Evolutionary conservation across 805 yeast genomes (phyloP), one percentile per base, ranked within the genome.

Genomic region (Yarrowia sp.): DNA sequence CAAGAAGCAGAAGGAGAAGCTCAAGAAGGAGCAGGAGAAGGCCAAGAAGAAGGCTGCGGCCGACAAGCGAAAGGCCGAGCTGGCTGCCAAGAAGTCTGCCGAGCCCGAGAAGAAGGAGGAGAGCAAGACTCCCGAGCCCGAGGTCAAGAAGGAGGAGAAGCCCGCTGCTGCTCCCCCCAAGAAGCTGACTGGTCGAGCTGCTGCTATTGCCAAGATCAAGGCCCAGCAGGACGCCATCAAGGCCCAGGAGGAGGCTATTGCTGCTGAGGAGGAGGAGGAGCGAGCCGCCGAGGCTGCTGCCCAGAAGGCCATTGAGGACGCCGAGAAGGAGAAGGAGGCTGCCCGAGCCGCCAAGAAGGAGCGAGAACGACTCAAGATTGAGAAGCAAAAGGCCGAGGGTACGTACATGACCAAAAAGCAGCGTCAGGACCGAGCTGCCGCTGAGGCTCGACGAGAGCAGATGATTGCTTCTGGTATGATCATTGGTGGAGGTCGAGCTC

Each of bases 381-480:
- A 95, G 72, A 93, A 90, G 78, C 85, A 95, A 75, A 90, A 90
- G 78, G 95, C 97, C 39, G 98, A 93, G 78, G 99, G 99, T 73
- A 95, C 95, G 75, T 86, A 87, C 65, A 79, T 95, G 74, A 89
- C 97, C 66, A 95, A 90, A 80, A 93, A 92, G 75, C 99, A 95
- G 81, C 91, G 89, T 78, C 97, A 92, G 77, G 96, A 92, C 75
- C 89, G 90, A 79, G 90, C 86, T 64, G 77, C 86, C 44, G 84
- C 87, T 72, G 98, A 93, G 74, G 89, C 89, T 75, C 91, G 98
- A 79, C 89, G 96, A 76, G 89, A 89, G 69, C 92, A 87, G 72
- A 80, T 93, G 67, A 81, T 93, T 69, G 87, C 87, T 66, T 79
- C 92, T 39, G 89, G 91, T 67, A 82, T 92, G 50, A 79, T 78